Percentiles rank a stretch among this genome's conserved stretches.
Conservation (phyloP, 2,329 filamentous ascomycete species). For the Aspergillus novofumigatus region DNA sequence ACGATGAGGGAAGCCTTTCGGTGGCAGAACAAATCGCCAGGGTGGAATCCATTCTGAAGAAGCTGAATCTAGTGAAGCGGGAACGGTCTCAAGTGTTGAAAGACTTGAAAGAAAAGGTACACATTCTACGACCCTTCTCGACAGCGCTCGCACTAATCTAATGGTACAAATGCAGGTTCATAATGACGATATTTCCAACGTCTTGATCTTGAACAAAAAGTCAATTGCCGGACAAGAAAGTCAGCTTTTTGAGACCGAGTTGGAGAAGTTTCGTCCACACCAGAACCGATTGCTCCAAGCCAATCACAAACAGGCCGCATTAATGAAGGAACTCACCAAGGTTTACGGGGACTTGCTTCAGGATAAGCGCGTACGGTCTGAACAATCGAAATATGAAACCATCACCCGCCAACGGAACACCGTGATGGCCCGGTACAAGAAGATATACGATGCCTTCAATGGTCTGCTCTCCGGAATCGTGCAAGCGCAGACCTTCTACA, state of each 20-base stretch:
- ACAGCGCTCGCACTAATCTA: neutral
- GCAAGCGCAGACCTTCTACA: conserved; percentile 88
- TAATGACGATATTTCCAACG: conserved; percentile 94
- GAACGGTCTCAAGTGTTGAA: conserved; percentile 90
- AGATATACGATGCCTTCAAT: conserved; percentile 86
- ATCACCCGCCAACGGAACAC: conserved; percentile 77
- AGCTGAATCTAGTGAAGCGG: conserved; percentile 84
- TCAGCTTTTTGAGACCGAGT: conserved; percentile 87
- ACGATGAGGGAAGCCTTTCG: conserved; percentile 72
- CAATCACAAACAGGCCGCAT: conserved; percentile 86
- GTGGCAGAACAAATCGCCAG: conserved; percentile 84
- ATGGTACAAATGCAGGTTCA: conserved; percentile 60
- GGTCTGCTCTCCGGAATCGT: conserved; percentile 81
- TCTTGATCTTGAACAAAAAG: conserved; percentile 97
- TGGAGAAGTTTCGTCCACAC: conserved; percentile 95
- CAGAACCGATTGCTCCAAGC: conserved; percentile 88
- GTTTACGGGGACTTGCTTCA: conserved; percentile 85
- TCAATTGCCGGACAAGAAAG: conserved; percentile 86
- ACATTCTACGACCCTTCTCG: conserved; percentile 14
- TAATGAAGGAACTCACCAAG: conserved; percentile 91
- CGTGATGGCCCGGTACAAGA: conserved; percentile 83
- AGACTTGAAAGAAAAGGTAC: conserved; percentile 94
- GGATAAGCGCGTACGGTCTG: conserved; percentile 86
- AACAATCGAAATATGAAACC: conserved; percentile 91
- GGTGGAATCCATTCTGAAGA: conserved; percentile 88